phyloP scores from a whole-genome alignment of 2,329 filamentous ascomycete genomes.

The Botryotinia globosa region DNA sequence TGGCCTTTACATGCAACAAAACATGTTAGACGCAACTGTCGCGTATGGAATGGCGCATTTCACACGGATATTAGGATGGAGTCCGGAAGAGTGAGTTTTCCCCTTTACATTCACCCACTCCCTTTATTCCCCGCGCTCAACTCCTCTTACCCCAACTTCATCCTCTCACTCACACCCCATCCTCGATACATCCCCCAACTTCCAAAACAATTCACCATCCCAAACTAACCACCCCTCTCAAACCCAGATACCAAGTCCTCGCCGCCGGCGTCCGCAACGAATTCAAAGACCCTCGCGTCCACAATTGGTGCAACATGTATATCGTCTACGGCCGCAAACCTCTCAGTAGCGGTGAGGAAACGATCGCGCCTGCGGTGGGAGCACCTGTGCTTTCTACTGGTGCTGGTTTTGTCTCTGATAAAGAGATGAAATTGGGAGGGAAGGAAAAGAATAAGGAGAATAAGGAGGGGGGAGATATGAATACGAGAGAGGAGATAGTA shows the following conservation, averaged over 20 bases:
- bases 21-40: slow-evolving; percentile 27
- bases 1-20: slow-evolving; percentile 28
- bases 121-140: neutral
- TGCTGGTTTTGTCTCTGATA: neutral
- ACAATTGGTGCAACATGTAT: slow-evolving; percentile 14
- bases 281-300: slow-evolving; percentile 4
- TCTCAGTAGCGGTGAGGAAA: neutral
- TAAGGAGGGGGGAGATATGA: neutral
- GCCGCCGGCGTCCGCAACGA: slow-evolving; percentile 14
- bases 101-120: neutral
- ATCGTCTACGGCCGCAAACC: slow-evolving; percentile 1
- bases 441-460: neutral
- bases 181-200: neutral
- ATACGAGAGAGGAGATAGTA: too few relatives aligned
- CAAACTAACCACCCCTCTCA: neutral
- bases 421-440: neutral
- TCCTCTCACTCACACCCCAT: neutral
- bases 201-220: neutral
- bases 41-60: slow-evolving; percentile 24
- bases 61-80: slow-evolving; percentile 32
- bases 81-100: slow-evolving; percentile 30
- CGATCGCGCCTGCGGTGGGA: neutral
- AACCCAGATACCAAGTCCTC: slow-evolving; percentile 15
- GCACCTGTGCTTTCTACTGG: neutral
- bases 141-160: neutral